phyloP scores from a whole-genome alignment of 352 stramenopile species.

The Phytophthora europaea region DNA sequence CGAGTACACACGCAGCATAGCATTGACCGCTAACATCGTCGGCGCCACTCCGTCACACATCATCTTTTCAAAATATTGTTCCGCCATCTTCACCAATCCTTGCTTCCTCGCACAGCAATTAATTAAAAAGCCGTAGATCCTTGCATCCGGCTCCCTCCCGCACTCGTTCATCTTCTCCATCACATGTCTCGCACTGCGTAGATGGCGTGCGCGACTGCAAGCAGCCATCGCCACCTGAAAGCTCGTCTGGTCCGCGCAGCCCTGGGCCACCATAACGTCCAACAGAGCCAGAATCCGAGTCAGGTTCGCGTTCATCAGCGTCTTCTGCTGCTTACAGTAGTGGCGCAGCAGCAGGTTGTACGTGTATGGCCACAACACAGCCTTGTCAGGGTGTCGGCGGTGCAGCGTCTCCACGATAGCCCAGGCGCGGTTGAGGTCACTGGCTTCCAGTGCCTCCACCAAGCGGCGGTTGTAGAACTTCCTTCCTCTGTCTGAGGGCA shows the following conservation, averaged over 20 bases:
- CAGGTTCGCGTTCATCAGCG: constrained; percentile 41
- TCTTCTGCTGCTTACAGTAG: constrained; percentile 50
- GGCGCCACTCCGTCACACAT: constrained; percentile 45
- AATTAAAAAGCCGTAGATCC: constrained; percentile 71
- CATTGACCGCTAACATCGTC: constrained; percentile 58
- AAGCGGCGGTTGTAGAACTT: constrained; percentile 62
- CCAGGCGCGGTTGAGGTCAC: constrained; percentile 41
- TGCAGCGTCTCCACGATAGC: constrained; percentile 41
- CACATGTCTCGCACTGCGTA: constrained; percentile 50
- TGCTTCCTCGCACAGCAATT: constrained; percentile 67
- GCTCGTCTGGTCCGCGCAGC: constrained; percentile 53
- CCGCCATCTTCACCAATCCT: constrained; percentile 42
- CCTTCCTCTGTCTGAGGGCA: constrained; percentile 40
- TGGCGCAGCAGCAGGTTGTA: constrained; percentile 74
- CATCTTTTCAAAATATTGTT: constrained; percentile 63
- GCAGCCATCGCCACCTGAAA: constrained; percentile 81
- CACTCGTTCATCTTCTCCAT: constrained; percentile 55
- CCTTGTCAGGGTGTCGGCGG: constrained; percentile 24
- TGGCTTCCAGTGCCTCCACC: constrained; percentile 37
- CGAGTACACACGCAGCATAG: constrained; percentile 72
- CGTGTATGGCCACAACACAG: constrained; percentile 48
- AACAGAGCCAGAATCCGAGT: constrained; percentile 59
- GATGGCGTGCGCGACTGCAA: constrained; percentile 58
- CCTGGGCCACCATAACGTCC: constrained; percentile 54
- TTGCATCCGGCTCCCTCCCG: constrained; percentile 39